Percentiles rank a stretch among this genome's conserved stretches.
Evolutionary conservation across 768 basidiomycete species (phyloP).

Genomic region (Kwoniella mangroviensis): DNA sequence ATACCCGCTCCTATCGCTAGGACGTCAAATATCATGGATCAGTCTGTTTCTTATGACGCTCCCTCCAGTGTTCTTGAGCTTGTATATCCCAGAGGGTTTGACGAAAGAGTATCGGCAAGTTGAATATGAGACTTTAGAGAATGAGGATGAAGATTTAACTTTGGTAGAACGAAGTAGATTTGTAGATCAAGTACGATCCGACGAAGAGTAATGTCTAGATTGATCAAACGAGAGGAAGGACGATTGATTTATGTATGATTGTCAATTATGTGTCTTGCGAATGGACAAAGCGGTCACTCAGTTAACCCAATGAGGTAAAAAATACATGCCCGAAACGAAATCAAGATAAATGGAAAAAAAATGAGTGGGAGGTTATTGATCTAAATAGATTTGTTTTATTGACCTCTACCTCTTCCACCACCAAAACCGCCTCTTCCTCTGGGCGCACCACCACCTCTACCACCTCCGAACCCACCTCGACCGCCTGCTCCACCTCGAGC

Average conservation of each 20-base stretch:
- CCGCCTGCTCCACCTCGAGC: constrained; percentile 38
- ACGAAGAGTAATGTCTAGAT: too few relatives aligned
- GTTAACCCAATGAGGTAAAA: background rate
- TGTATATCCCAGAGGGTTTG: constrained; percentile 1
- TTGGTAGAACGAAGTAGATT: too few relatives aligned
- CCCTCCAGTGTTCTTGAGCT: background rate
- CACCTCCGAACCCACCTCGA: constrained; percentile 28
- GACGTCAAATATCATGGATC: constrained; percentile 43
- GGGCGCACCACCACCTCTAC: constrained; percentile 18
- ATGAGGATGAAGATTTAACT: too few relatives aligned
- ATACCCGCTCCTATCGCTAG: constrained; percentile 30
- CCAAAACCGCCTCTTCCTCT: constrained; percentile 22
- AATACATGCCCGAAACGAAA: constrained; percentile 20
- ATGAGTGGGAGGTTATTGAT: background rate
- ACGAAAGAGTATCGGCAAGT: background rate
- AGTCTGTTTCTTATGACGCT: constrained; percentile 28
- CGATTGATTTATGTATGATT: too few relatives aligned
- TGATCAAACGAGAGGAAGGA: too few relatives aligned
- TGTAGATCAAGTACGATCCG: too few relatives aligned
- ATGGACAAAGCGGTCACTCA: background rate
- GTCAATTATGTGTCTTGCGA: too few relatives aligned
- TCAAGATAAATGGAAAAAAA: background rate
- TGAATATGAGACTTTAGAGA: too few relatives aligned
- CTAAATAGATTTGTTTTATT: constrained; percentile 1
- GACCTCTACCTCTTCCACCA: constrained; percentile 24